Base-by-base conservation (phyloP, 176 grass and related monocot species). In the Secale cereale region DNA sequence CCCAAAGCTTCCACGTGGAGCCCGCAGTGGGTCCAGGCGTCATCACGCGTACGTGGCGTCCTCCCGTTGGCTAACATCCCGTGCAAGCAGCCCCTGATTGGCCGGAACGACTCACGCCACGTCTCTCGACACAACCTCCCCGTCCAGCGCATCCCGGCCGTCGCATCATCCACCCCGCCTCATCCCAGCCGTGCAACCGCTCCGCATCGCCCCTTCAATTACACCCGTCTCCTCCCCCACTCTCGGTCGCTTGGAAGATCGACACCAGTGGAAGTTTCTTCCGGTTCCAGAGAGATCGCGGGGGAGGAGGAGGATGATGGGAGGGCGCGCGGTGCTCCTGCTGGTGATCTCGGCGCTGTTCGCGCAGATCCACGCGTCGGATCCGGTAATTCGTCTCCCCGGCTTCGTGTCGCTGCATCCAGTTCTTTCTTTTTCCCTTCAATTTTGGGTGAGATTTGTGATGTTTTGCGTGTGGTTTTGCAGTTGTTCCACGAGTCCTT, bases 401-500 rank as follows among this genome's bases (percentile, higher is more conserved):
- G 40, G 16, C 28, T 13, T 17, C n/a, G 71, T 0, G 2, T 0
- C 19, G 70, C 60, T 22, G 60, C 74, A 67, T 81, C 3, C 35
- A 2, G 56, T 15, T 25, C 5, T 10, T 25, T 40, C 28, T 82
- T 50, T 8, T 0, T 5, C 31, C 19, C n/a, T n/a, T 80, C 33
- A 4, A 22, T 67, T 82, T 40, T 60, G 66, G 27, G 11, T 3
- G 8, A 80, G 85, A 84, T 84, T 80, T 83, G 22, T 87, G 41
- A 50, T 16, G 23, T 54, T 74, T 46, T 64, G 52, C 23, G 36
- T 54, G 25, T 48, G 52, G 41, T 37, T 81, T 77, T 79, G 83
- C 87, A 99, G 97, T 11, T 99, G 79, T 90, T 96, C 66, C 92
- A 97, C 70, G 97, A 99, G 72, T 81, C 94, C 8, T 99, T 99